phyloP scores from a whole-genome alignment of 805 yeast genomes.

The Schwanniomyces sp. region DNA sequence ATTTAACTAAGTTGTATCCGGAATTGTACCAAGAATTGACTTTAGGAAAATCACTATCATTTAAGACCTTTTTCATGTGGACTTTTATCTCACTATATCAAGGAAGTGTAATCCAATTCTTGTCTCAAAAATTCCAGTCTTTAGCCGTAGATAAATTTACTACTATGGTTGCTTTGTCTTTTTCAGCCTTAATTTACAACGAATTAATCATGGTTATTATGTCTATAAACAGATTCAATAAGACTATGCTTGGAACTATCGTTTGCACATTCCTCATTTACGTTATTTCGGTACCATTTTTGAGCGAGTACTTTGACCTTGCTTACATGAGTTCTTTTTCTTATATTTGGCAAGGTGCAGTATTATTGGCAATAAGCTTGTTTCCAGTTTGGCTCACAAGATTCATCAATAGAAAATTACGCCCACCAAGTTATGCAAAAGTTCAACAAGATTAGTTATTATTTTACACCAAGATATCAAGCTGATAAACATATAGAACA shows the following conservation, averaged over 20 bases:
- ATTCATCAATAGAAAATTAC: constrained; percentile 66
- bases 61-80: constrained; percentile 89
- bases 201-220: constrained; percentile 93
- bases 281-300: constrained; percentile 76
- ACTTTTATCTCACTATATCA: constrained; percentile 86
- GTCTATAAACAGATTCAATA: constrained; percentile 91
- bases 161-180: constrained; percentile 83
- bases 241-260: constrained; percentile 70
- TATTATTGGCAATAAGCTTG: constrained; percentile 68
- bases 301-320: constrained; percentile 84
- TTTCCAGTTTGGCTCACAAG: constrained; percentile 90
- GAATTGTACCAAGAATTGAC: constrained; percentile 92
- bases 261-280: constrained; percentile 66
- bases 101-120: constrained; percentile 80
- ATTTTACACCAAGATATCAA: background rate
- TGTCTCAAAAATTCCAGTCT: constrained; percentile 77
- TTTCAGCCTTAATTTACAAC: constrained; percentile 74
- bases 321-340: constrained; percentile 53
- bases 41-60: constrained; percentile 82
- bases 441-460: constrained; percentile 69
- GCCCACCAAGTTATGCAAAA: constrained; percentile 96
- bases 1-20: constrained; percentile 85
- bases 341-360: constrained; percentile 68
- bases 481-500: constrained; percentile 2
- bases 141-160: constrained; percentile 53